phyloP scores from a whole-genome alignment of 2,329 filamentous ascomycete genomes.

The Penicillium sp. region DNA sequence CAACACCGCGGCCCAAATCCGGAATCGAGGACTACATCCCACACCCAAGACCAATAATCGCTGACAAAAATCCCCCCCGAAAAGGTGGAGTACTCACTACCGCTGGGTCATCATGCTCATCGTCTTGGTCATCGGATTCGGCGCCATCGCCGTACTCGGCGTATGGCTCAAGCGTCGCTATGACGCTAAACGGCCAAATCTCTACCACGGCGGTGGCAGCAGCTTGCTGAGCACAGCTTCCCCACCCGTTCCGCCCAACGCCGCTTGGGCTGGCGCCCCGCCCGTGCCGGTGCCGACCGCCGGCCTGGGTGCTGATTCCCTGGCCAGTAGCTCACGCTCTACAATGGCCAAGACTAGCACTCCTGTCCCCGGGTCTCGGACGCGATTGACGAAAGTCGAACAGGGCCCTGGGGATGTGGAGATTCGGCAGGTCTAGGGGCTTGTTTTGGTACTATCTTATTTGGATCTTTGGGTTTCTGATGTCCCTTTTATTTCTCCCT shows the following conservation, averaged over 20 bases:
- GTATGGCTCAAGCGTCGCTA: conserved; percentile 72
- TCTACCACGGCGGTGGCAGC: conserved; percentile 33
- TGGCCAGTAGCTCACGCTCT: conserved; percentile 32
- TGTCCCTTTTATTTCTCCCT: neutral
- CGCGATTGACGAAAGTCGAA: conserved; percentile 25
- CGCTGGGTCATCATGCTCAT: conserved; percentile 81
- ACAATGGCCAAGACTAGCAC: conserved; percentile 18
- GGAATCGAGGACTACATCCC: neutral
- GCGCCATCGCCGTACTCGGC: conserved; percentile 63
- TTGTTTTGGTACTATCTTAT: conserved; percentile 1
- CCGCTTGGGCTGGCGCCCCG: conserved; percentile 19
- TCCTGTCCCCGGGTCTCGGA: conserved; percentile 11
- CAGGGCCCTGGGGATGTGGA: conserved; percentile 22
- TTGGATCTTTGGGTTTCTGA: neutral
- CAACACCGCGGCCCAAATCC: neutral
- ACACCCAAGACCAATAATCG: neutral
- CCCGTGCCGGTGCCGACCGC: conserved; percentile 11
- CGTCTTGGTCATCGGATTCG: conserved; percentile 67
- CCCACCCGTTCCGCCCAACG: conserved; percentile 15
- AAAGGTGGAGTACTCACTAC: conserved; percentile 57
- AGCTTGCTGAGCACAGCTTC: conserved; percentile 18
- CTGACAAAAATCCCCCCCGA: neutral
- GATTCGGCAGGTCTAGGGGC: conserved; percentile 24
- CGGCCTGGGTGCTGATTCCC: conserved; percentile 19
- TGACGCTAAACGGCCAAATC: conserved; percentile 55